These are phyloP conservation scores for Euphorbia peplus DNA, from an alignment of 345 rosid genomes.

Conservation along the genomic window DNA sequence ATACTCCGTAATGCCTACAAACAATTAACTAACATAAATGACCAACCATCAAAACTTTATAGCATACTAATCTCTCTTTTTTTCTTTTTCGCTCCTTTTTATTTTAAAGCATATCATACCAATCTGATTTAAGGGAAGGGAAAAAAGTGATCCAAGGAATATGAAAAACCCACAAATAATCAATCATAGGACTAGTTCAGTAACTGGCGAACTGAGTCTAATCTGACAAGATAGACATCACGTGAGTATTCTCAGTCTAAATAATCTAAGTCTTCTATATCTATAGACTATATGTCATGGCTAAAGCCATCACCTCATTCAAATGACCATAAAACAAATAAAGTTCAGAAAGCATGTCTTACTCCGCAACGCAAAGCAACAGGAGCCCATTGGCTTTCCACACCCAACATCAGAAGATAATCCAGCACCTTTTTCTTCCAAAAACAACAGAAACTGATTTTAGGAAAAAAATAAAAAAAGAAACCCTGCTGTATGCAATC, in stretches of 20 bases:
- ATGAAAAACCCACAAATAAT: not conserved
- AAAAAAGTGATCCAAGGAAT: not conserved
- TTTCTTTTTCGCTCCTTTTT: too few relatives aligned
- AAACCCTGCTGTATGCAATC: not conserved
- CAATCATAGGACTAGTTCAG: not conserved
- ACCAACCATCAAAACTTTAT: not conserved
- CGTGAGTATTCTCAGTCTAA: not conserved
- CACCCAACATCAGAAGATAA: constrained; percentile 77
- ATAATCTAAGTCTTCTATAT: not conserved
- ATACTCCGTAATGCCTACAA: constrained; percentile 78
- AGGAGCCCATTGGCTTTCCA: constrained; percentile 98
- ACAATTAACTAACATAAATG: constrained; percentile 22
- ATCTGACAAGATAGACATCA: not conserved
- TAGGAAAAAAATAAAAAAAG: constrained; percentile 19
- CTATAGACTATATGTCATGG: not conserved
- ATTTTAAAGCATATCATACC: not conserved
- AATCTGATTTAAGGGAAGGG: not conserved
- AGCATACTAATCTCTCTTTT: not conserved
- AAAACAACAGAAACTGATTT: constrained; percentile 19
- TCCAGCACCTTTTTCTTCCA: constrained; percentile 77
- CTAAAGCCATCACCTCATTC: not conserved
- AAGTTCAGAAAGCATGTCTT: constrained; percentile 25
- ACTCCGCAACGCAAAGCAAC: constrained; percentile 83
- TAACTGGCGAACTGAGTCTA: not conserved
- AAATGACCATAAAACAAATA: constrained; percentile 1